A percentile compares a stretch with the other conserved stretches of the same genome.
These are phyloP conservation scores for Zygosaccharomyces bailii DNA, from an alignment of 805 yeast species.

Conservation along the genomic window DNA sequence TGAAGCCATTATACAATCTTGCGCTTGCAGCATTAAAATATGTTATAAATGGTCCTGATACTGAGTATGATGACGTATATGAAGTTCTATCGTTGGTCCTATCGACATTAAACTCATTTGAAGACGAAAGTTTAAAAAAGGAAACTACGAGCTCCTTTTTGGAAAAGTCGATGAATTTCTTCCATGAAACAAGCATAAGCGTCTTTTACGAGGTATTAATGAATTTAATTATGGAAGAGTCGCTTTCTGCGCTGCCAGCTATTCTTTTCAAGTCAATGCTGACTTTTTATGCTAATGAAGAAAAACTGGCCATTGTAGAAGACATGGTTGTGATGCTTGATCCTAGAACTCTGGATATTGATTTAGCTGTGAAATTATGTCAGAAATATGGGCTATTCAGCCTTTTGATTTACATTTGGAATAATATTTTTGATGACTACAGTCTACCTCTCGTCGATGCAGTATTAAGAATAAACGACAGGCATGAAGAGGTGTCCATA, in stretches of 20 bases:
- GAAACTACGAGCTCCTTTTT: conserved; percentile 10
- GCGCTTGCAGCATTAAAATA: conserved; percentile 31
- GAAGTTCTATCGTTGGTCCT: conserved; percentile 15
- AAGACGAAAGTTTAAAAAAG: conserved; percentile 1
- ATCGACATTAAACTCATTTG: conserved; percentile 11
- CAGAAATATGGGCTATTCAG: conserved; percentile 54
- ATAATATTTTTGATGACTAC: conserved; percentile 63
- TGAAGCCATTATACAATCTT: conserved; percentile 31
- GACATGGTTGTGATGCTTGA: conserved; percentile 69
- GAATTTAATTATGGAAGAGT: conserved; percentile 46
- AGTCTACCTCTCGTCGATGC: conserved; percentile 66
- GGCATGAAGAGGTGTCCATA: conserved; percentile 15
- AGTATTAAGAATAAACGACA: conserved; percentile 34
- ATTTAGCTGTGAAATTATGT: conserved; percentile 65
- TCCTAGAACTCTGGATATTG: conserved; percentile 67
- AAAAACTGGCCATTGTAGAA: conserved; percentile 52
- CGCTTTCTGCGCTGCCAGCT: conserved; percentile 57
- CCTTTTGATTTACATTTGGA: conserved; percentile 69
- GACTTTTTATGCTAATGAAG: conserved; percentile 40
- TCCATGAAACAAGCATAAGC: conserved; percentile 23
- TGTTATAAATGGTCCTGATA: conserved; percentile 17
- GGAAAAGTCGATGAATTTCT: conserved; percentile 21
- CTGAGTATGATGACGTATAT: conserved; percentile 20
- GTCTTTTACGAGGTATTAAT: conserved; percentile 54
- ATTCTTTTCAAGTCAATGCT: conserved; percentile 60